Evolutionary conservation across 192 early-diverging fungal species (phyloP).

Genomic region (Gaertneriomyces semiglobifer): DNA sequence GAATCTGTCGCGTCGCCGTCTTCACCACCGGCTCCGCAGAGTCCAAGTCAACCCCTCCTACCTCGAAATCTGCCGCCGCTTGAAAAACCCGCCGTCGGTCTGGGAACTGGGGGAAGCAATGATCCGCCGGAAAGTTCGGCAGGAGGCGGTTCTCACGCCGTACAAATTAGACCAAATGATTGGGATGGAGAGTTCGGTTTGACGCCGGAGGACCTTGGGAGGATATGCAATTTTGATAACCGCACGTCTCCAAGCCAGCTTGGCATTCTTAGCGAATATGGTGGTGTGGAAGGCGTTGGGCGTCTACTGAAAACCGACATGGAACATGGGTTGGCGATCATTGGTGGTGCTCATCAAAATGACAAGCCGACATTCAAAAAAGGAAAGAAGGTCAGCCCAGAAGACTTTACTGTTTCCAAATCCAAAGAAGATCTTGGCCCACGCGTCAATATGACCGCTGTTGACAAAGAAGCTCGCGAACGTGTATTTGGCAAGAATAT

Average conservation of each 20-base stretch:
- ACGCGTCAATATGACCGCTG: constrained; percentile 34
- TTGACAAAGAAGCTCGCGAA: constrained; percentile 37
- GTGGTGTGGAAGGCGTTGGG: constrained; percentile 54
- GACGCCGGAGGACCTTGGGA: constrained; percentile 41
- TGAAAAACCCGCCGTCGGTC: neutral
- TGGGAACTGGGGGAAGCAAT: neutral
- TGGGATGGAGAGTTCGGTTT: constrained; percentile 24
- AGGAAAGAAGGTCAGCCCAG: constrained; percentile 8
- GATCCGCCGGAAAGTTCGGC: too few relatives aligned
- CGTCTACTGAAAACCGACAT: constrained; percentile 39
- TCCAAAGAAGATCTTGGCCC: constrained; percentile 6
- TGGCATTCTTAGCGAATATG: constrained; percentile 38
- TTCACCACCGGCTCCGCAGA: neutral
- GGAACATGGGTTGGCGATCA: constrained; percentile 37
- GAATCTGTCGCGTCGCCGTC: constrained; percentile 14
- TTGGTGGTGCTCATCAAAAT: neutral
- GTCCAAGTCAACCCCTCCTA: neutral
- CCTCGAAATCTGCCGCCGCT: constrained; percentile 14
- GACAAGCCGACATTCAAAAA: neutral
- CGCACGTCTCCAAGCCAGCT: constrained; percentile 35
- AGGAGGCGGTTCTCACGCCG: too few relatives aligned
- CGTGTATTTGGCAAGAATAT: constrained; percentile 48
- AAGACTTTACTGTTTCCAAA: neutral
- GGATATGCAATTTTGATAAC: constrained; percentile 50
- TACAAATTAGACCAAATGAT: neutral